phyloP scores from a whole-genome alignment of 805 yeast species.

The Metschnikowia picachoensis region DNA sequence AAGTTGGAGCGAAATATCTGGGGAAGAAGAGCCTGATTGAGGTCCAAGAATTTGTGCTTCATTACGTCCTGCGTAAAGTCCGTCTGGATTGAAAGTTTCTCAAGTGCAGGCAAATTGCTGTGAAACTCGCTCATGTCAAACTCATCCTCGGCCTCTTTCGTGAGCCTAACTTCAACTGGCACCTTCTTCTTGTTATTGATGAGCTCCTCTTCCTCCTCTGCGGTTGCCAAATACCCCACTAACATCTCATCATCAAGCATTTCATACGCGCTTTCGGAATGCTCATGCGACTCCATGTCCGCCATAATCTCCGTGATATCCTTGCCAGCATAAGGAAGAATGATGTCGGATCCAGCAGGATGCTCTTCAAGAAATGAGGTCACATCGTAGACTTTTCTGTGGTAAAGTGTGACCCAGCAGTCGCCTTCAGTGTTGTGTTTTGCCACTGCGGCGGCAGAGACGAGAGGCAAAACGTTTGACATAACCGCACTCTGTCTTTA shows the following conservation, averaged over 20 bases:
- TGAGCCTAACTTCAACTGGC: conserved; percentile 54
- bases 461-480: conserved; percentile 47
- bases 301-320: conserved; percentile 71
- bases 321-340: conserved; percentile 55
- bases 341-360: conserved; percentile 63
- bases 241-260: conserved; percentile 77
- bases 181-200: conserved; percentile 55
- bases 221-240: conserved; percentile 80
- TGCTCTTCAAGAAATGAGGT: conserved; percentile 70
- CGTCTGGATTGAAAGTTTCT: conserved; percentile 70
- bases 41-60: conserved; percentile 82
- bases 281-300: conserved; percentile 69
- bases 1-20: conserved; percentile 78
- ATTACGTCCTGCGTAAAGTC: conserved; percentile 67
- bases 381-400: conserved; percentile 82
- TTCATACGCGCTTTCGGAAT: conserved; percentile 81
- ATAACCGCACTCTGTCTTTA: not conserved
- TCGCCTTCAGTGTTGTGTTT: conserved; percentile 50
- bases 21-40: conserved; percentile 71
- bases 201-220: conserved; percentile 69
- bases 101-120: conserved; percentile 70
- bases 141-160: conserved; percentile 15
- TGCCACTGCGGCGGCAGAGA: conserved; percentile 50
- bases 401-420: conserved; percentile 78
- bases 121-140: conserved; percentile 40